A percentile compares a stretch with the other conserved stretches of the same genome.
Evolutionary conservation across 129 eudicot species (phyloP).

Genomic region (Silybum marianum): DNA sequence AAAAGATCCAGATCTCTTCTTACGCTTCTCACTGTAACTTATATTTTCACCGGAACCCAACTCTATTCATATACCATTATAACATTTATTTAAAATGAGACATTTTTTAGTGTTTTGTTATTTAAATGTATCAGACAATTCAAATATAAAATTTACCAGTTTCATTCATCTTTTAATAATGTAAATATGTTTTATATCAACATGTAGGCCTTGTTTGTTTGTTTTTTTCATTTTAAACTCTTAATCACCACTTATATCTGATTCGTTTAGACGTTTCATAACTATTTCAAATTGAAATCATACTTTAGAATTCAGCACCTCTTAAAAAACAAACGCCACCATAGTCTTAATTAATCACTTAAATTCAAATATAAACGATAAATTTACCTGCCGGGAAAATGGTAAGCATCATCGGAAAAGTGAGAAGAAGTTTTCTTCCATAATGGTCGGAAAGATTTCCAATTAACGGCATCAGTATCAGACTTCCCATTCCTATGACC

Average conservation of each 20-base stretch:
- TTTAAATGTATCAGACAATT: background rate
- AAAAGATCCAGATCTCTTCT: no score
- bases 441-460: slow-evolving; percentile 44
- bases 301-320: no score
- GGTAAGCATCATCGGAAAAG: slow-evolving; percentile 30
- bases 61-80: background rate
- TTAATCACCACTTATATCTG: no score
- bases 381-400: slow-evolving; percentile 34
- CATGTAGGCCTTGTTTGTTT: no score
- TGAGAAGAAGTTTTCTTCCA: slow-evolving; percentile 39
- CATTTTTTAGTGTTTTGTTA: background rate
- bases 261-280: no score
- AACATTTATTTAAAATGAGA: background rate
- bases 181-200: background rate
- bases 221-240: no score
- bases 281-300: no score
- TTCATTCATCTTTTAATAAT: background rate
- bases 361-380: background rate
- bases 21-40: no score
- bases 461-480: slow-evolving; percentile 40
- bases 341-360: no score
- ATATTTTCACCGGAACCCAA: no score
- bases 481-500: slow-evolving; percentile 31
- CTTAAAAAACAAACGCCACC: no score
- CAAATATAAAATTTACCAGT: background rate